These are phyloP conservation scores for Fusarium sp. DNA, from an alignment of 2,329 filamentous ascomycete genomes.

Conservation along the genomic window DNA sequence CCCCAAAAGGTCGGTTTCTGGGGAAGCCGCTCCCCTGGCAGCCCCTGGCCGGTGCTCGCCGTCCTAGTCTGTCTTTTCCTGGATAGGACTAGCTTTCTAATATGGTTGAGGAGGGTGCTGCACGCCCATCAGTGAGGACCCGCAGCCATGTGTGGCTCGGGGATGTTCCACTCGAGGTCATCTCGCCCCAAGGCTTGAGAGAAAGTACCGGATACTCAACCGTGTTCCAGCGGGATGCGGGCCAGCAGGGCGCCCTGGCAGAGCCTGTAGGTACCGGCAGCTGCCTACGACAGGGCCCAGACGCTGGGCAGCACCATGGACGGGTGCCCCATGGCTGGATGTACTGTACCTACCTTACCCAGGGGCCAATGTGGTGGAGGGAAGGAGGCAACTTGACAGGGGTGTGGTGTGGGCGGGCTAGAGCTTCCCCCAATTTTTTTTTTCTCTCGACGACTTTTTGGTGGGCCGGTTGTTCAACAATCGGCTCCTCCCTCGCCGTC, in stretches of 20 bases:
- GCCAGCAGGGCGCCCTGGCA: conserved; percentile 20
- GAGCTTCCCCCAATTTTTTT: conserved; percentile 49
- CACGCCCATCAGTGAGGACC: conserved; percentile 39
- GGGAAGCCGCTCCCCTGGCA: conserved; percentile 42
- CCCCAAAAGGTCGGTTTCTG: conserved; percentile 46
- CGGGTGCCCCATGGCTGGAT: conserved; percentile 5
- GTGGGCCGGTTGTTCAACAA: conserved; percentile 51
- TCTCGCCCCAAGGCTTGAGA: conserved; percentile 8
- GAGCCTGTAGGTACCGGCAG: conserved; percentile 37
- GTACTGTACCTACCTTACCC: conserved; percentile 24
- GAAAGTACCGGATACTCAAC: conserved; percentile 41
- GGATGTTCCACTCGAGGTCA: conserved; percentile 32
- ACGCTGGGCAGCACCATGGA: not conserved
- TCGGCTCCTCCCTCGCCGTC: conserved; percentile 43
- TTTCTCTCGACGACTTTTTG: conserved; percentile 44
- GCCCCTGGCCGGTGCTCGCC: conserved; percentile 40
- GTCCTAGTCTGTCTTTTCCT: conserved; percentile 33
- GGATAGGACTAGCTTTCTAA: conserved; percentile 46
- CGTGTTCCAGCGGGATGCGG: conserved; percentile 28
- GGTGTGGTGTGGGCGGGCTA: conserved; percentile 28
- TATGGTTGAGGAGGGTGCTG: conserved; percentile 56
- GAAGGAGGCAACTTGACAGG: conserved; percentile 32
- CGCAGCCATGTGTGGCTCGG: conserved; percentile 42
- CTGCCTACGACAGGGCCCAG: conserved; percentile 15
- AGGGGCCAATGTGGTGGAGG: conserved; percentile 25